Evolutionary conservation across 495 filamentous ascomycete species (phyloP).

Genomic region (Hyaloscypha hepaticicola): DNA sequence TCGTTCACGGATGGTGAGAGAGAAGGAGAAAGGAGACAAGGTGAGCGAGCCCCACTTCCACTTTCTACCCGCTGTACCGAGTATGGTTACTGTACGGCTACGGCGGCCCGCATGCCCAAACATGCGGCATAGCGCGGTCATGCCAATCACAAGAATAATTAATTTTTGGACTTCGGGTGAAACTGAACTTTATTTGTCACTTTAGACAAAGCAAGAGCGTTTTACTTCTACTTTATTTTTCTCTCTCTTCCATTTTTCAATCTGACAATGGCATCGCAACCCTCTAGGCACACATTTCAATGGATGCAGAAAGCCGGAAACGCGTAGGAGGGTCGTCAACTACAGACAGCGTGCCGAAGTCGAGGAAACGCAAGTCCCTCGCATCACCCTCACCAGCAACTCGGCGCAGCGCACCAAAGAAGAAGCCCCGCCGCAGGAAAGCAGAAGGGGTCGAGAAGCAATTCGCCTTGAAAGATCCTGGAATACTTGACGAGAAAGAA

Average conservation of each 20-base stretch:
- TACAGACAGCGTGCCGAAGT: neutral
- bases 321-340: conserved; percentile 6
- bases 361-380: neutral
- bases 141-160: neutral
- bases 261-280: conserved; percentile 20
- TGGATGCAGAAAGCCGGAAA: conserved; percentile 15
- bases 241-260: neutral
- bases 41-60: neutral
- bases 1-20: neutral
- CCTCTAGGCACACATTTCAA: conserved; percentile 11
- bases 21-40: neutral
- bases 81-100: too few relatives aligned
- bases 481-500: conserved; percentile 21
- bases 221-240: neutral
- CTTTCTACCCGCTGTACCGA: too few relatives aligned
- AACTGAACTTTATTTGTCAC: neutral
- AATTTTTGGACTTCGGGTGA: neutral
- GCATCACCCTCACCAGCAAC: conserved; percentile 5
- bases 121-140: neutral
- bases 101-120: neutral
- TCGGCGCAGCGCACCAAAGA: conserved; percentile 11
- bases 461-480: conserved; percentile 7
- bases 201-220: neutral
- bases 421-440: neutral
- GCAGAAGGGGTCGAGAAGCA: neutral